Evolutionary conservation across 805 yeast species (phyloP).

Genomic region (Yarrowia sp.): DNA sequence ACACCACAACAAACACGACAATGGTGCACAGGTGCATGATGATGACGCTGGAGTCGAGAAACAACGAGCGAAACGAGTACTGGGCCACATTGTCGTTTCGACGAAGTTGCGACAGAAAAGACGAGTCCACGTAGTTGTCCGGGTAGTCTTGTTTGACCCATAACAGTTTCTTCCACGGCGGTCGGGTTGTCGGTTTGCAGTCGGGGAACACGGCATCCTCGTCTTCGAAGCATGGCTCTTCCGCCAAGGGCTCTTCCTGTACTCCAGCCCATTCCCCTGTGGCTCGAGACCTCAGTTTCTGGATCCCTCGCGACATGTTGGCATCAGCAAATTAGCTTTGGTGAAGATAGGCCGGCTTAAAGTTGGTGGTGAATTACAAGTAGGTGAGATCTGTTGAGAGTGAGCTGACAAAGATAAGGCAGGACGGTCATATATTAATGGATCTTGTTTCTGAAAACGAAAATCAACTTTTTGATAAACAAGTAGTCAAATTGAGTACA

Average conservation of each 20-base stretch:
- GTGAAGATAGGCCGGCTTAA: background rate
- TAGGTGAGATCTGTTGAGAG: background rate
- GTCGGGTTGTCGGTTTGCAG: background rate
- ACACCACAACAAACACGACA: constrained; percentile 62
- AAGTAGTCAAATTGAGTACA: background rate
- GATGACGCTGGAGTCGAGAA: constrained; percentile 66
- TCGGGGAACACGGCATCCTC: background rate
- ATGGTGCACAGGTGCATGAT: constrained; percentile 63
- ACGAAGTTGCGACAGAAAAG: constrained; percentile 75
- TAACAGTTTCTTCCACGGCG: constrained; percentile 76
- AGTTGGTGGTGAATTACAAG: background rate
- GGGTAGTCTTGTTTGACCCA: constrained; percentile 85
- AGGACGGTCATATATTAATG: too few species aligned
- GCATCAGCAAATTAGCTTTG: background rate
- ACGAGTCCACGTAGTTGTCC: constrained; percentile 81
- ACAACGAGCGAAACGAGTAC: constrained; percentile 61
- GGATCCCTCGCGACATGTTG: constrained; percentile 18
- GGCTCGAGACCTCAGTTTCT: constrained; percentile 22
- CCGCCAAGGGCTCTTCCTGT: constrained; percentile 1
- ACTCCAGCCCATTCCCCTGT: constrained; percentile 12
- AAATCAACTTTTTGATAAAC: background rate
- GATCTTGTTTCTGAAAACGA: background rate
- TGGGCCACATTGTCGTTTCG: constrained; percentile 70
- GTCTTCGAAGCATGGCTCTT: background rate
- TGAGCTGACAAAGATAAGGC: too few species aligned